A percentile compares a stretch with the other conserved stretches of the same genome.
phyloP scores from a whole-genome alignment of 148 eudicot genomes.

The Nepenthes mirabilis region DNA sequence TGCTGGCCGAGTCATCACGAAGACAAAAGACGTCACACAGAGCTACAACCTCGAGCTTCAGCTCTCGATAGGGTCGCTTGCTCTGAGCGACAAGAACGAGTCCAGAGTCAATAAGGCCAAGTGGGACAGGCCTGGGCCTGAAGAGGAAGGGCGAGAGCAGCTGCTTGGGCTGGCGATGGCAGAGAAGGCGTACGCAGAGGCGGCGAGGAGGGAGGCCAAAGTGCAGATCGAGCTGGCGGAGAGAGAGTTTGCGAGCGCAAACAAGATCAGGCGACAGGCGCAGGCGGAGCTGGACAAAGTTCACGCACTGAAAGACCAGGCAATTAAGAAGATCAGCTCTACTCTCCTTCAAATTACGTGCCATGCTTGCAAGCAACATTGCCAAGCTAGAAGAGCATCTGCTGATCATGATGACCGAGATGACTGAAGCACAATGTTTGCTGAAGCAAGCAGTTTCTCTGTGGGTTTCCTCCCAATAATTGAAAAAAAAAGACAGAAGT shows the following conservation, averaged over 20 bases:
- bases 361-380: constrained; percentile 44
- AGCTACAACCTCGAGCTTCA: constrained; percentile 2
- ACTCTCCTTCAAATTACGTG: constrained; percentile 57
- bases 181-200: constrained; percentile 63
- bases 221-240: constrained; percentile 58
- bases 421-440: too few species aligned
- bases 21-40: constrained; percentile 1
- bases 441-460: too few species aligned
- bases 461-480: too few species aligned
- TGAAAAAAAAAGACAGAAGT: too few species aligned
- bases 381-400: constrained; percentile 5
- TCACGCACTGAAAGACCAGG: constrained; percentile 40
- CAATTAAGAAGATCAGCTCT: constrained; percentile 34
- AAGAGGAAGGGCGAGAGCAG: constrained; percentile 11
- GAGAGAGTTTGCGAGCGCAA: constrained; percentile 58
- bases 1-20: not conserved
- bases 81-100: constrained; percentile 8
- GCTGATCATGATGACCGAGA: not conserved
- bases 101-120: not conserved
- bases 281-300: constrained; percentile 60
- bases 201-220: constrained; percentile 53
- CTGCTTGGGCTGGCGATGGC: constrained; percentile 48
- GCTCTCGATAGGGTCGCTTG: constrained; percentile 1
- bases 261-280: constrained; percentile 66
- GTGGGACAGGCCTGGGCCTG: not conserved